Evolutionary conservation across 495 filamentous ascomycete genomes (phyloP), one percentile per base, ranked within the genome.

Genomic region (Aspergillus biplanus): DNA sequence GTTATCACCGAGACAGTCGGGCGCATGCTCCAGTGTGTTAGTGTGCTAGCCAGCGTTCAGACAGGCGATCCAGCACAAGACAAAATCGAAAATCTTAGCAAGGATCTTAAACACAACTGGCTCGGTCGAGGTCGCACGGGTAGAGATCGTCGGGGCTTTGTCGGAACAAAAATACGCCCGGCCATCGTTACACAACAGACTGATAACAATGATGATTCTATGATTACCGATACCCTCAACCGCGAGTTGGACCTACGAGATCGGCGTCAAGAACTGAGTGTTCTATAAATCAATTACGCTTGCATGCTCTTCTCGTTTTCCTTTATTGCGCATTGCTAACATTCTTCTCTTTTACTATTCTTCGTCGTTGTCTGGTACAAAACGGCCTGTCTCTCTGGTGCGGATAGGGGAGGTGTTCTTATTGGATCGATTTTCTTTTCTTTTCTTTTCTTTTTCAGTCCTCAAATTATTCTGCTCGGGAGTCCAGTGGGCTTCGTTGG

Each of bases 11-110:
- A 97, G 63, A 96, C 92, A 58, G 94, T 97, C 8, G 95, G 92
- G 2, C 83, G 96, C 59, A 96, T 99, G 93, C 83, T 99, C 63
- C 95, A 99, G 76, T 99, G 96, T 71, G 89, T 99, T 73, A 91
- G 88, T 67, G 94, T 99, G 9, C 80, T 98, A 1, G 89, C 91
- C 9, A 89, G 88, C 65, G 85, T 96, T 12, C 87, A 89, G 69
- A 86, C 78, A 2, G 82, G 82, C 6, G 91, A 96, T 65, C 85
- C 88, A n/a, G 73, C 82, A 0, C 93, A 96, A 75, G 85, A 83
- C 54, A 90, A 86, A 76, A 90, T 97, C 69, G 92, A 96, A 60
- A 82, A 91, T 66, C 80, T 99, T 59, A 87, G 88, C 48, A 90
- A 91, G 67, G 86, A 91, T 52, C 81, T 99, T 61, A 99, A 98